Conservation (phyloP, 306 rosid species). For the Hippophae rhamnoides region DNA sequence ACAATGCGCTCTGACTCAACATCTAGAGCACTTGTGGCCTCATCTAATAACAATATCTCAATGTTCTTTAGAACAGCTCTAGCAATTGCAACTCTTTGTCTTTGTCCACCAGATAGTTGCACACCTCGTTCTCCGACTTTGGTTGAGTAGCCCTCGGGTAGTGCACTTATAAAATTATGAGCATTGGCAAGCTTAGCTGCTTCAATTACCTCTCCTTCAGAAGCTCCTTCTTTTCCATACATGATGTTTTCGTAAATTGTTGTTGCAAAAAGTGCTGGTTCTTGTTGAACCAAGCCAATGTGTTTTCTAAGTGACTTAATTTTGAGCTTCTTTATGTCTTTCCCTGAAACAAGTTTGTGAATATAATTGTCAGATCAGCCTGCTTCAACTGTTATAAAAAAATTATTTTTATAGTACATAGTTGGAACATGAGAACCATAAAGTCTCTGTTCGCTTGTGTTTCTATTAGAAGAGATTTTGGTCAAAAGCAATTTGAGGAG, state of each 20-base stretch:
- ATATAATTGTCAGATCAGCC: slow-evolving; percentile 13
- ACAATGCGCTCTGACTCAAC: slow-evolving; percentile 80
- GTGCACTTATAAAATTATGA: slow-evolving; percentile 66
- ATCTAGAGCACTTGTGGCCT: slow-evolving; percentile 91
- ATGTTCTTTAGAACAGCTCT: slow-evolving; percentile 81
- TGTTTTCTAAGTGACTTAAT: slow-evolving; percentile 71
- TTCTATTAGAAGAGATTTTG: too few species aligned
- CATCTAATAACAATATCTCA: slow-evolving; percentile 68
- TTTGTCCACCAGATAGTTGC: slow-evolving; percentile 88
- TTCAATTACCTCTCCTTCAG: slow-evolving; percentile 76
- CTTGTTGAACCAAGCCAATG: slow-evolving; percentile 91
- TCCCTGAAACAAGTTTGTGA: slow-evolving; percentile 48
- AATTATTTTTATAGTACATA: too few species aligned
- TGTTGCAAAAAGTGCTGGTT: slow-evolving; percentile 88
- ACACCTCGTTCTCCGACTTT: slow-evolving; percentile 91
- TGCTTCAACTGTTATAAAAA: background rate
- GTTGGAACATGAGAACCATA: too few species aligned
- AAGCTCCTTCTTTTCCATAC: slow-evolving; percentile 81
- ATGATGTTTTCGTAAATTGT: slow-evolving; percentile 74
- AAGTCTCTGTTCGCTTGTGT: too few species aligned
- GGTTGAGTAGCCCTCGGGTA: slow-evolving; percentile 94
- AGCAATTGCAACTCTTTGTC: slow-evolving; percentile 89
- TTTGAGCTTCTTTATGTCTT: slow-evolving; percentile 62
- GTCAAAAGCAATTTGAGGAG: too few species aligned
- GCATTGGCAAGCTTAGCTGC: slow-evolving; percentile 93